Evolutionary conservation across 345 rosid species (phyloP).

Genomic region (Populus ilicifolia): DNA sequence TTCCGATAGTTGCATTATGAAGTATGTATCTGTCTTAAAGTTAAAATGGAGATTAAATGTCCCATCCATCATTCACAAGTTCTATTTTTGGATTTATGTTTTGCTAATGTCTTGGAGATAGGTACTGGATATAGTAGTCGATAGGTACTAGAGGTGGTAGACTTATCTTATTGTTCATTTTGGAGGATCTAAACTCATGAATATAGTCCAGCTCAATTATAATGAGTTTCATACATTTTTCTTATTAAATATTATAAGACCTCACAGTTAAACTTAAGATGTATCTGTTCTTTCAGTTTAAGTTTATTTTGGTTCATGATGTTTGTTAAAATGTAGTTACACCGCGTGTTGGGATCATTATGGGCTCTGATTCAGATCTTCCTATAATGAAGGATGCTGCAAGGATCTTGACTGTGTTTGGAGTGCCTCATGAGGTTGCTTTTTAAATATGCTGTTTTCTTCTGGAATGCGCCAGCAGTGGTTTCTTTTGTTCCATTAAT

Average conservation of each 20-base stretch:
- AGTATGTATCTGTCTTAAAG: neutral
- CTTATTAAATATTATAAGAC: neutral
- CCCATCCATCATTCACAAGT: neutral
- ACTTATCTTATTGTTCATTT: neutral
- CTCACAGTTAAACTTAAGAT: neutral
- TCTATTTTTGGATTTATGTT: neutral
- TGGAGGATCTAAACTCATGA: neutral
- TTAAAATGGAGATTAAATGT: neutral
- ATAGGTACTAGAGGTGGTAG: neutral
- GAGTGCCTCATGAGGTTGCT: conserved; percentile 70
- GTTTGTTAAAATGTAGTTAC: conserved; percentile 42
- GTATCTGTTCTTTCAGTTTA: neutral
- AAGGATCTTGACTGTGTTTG: conserved; percentile 54
- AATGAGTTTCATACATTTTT: neutral
- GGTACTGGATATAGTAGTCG: neutral
- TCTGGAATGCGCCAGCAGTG: neutral
- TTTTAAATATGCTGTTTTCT: neutral
- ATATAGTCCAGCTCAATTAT: neutral
- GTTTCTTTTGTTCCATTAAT: neutral
- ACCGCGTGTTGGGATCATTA: conserved; percentile 79
- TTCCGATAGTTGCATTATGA: neutral
- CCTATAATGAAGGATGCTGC: conserved; percentile 96
- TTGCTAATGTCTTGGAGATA: neutral
- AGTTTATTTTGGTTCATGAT: conserved; percentile 3
- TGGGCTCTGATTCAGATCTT: conserved; percentile 98